These are phyloP conservation scores for Hypoxylon sp. DNA, from an alignment of 2,329 filamentous ascomycete genomes.

Conservation along the genomic window DNA sequence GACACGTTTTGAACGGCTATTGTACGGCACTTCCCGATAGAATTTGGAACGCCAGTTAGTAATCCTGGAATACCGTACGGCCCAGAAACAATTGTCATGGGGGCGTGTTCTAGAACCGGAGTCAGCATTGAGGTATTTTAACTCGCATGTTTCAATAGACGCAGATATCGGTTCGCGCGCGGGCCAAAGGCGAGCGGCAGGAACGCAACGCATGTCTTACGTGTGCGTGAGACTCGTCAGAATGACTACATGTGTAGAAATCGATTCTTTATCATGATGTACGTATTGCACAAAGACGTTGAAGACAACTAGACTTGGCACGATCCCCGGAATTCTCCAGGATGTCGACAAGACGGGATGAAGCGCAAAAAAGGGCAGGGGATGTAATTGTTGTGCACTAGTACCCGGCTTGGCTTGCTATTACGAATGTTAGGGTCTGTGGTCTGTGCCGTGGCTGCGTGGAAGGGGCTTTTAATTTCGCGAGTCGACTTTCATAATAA, in stretches of 20 bases:
- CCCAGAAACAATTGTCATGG: constrained; percentile 11
- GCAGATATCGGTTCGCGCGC: constrained; percentile 19
- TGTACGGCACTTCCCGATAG: constrained; percentile 30
- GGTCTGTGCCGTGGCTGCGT: constrained; percentile 31
- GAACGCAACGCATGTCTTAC: constrained; percentile 28
- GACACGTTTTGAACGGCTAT: constrained; percentile 16
- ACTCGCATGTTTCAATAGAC: constrained; percentile 32
- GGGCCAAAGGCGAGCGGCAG: constrained; percentile 19
- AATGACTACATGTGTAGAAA: constrained; percentile 10
- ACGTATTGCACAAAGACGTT: constrained; percentile 9
- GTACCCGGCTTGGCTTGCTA: constrained; percentile 44
- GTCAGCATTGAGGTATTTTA: constrained; percentile 41
- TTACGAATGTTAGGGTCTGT: constrained; percentile 18
- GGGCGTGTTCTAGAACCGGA: constrained; percentile 26
- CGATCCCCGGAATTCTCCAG: constrained; percentile 27
- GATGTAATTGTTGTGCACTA: constrained; percentile 38
- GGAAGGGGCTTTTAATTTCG: constrained; percentile 30
- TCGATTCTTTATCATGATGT: not conserved
- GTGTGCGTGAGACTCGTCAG: constrained; percentile 19
- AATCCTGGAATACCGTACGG: constrained; percentile 14
- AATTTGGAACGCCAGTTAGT: constrained; percentile 14
- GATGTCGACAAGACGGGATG: constrained; percentile 38
- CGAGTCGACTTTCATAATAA: constrained; percentile 28
- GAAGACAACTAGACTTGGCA: constrained; percentile 27
- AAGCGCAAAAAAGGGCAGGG: constrained; percentile 30